Percentiles rank a stretch among this genome's conserved stretches.
phyloP scores from a whole-genome alignment of 495 filamentous ascomycete genomes.

The Emericellopsis terricola region DNA sequence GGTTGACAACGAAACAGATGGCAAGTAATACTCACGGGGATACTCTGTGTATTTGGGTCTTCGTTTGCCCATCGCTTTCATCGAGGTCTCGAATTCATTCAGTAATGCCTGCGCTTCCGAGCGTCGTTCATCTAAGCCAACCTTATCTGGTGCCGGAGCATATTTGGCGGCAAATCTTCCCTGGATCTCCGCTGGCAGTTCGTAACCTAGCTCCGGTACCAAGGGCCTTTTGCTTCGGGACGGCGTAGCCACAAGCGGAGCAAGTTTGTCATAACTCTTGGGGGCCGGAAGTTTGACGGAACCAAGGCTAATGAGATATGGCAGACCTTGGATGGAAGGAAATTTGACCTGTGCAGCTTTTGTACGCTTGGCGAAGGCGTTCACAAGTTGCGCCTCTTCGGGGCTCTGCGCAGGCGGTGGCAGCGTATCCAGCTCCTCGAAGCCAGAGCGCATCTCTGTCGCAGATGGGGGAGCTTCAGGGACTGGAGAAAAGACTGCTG shows the following conservation, averaged over 20 bases:
- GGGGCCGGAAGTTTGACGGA: slow-evolving; percentile 2
- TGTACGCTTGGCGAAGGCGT: slow-evolving; percentile 1
- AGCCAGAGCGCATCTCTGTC: background rate
- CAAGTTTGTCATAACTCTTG: slow-evolving; percentile 4
- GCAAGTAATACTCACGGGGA: background rate
- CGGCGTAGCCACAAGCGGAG: slow-evolving; percentile 1
- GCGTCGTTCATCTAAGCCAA: slow-evolving; percentile 1
- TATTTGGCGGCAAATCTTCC: slow-evolving; percentile 1
- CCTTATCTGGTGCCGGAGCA: background rate
- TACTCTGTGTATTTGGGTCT: slow-evolving; percentile 5
- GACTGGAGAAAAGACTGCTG: background rate
- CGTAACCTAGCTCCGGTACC: background rate
- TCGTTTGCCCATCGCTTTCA: slow-evolving; percentile 1
- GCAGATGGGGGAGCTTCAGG: background rate
- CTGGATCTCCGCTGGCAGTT: slow-evolving; percentile 2
- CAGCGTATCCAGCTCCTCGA: slow-evolving; percentile 1
- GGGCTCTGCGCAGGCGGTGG: background rate
- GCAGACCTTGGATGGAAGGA: slow-evolving; percentile 1
- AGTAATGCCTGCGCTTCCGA: slow-evolving; percentile 1
- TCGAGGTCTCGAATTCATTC: slow-evolving; percentile 2
- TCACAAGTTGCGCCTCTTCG: slow-evolving; percentile 1
- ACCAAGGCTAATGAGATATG: background rate
- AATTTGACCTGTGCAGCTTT: slow-evolving; percentile 2
- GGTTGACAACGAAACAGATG: background rate
- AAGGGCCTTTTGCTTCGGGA: background rate